Percentiles rank a stretch among this genome's conserved stretches.
Conservation (phyloP, 2,329 filamentous ascomycete genomes). For the Arthrobotrys iridis region DNA sequence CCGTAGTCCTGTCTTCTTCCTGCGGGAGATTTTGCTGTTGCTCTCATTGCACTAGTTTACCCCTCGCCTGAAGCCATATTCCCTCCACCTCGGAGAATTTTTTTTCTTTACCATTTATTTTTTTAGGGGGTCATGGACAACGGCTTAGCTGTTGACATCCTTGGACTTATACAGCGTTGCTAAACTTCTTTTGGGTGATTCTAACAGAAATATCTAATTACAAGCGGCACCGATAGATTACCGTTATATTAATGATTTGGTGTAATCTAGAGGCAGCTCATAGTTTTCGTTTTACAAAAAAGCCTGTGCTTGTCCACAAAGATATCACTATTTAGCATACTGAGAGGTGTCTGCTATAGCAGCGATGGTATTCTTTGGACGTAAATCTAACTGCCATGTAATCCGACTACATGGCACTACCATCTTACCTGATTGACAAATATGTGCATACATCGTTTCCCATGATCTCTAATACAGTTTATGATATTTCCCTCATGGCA, state of each 20-base stretch:
- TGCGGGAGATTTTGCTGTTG: conserved; percentile 24
- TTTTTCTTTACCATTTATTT: too few relatives aligned
- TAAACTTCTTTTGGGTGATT: conserved; percentile 9
- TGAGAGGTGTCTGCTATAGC: neutral
- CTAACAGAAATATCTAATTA: conserved; percentile 16
- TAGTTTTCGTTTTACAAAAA: neutral
- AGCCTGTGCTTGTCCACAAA: neutral
- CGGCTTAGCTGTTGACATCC: conserved; percentile 13
- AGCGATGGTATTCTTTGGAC: neutral
- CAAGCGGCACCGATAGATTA: neutral
- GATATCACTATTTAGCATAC: neutral
- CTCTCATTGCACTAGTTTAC: conserved; percentile 28
- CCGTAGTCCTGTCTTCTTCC: conserved; percentile 14
- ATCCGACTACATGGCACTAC: neutral
- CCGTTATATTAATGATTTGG: neutral
- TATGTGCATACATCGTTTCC: neutral
- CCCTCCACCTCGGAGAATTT: conserved; percentile 44
- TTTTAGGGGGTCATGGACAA: conserved; percentile 31
- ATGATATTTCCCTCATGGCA: conserved; percentile 42
- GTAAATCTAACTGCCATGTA: neutral
- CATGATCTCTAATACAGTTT: neutral
- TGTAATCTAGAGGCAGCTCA: neutral
- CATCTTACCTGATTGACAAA: neutral
- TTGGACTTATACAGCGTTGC: neutral
- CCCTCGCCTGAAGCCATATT: conserved; percentile 36